phyloP scores from a whole-genome alignment of 2,329 filamentous ascomycete species.

The Aspergillus bombycis region DNA sequence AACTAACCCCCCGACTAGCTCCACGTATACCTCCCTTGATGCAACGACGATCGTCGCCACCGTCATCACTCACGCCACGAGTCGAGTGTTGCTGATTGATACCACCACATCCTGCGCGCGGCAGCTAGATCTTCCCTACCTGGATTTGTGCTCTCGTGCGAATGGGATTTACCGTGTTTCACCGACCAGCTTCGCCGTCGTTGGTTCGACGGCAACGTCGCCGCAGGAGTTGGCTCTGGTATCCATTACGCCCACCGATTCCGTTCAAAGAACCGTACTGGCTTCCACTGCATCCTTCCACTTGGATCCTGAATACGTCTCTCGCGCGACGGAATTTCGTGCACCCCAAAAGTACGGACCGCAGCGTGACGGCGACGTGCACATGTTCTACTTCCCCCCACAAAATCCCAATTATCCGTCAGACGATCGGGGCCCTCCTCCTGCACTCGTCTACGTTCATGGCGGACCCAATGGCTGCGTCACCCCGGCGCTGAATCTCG shows the following conservation, averaged over 20 bases:
- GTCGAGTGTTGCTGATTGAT: slow-evolving; percentile 24
- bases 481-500: slow-evolving; percentile 48
- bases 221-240: slow-evolving; percentile 26
- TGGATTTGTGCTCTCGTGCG: slow-evolving; percentile 13
- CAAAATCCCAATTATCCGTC: slow-evolving; percentile 50
- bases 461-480: slow-evolving; percentile 55
- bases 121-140: slow-evolving; percentile 23
- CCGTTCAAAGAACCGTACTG: neutral
- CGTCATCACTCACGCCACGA: slow-evolving; percentile 24
- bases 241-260: neutral
- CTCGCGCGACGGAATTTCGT: slow-evolving; percentile 39
- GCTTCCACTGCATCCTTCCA: neutral
- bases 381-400: slow-evolving; percentile 56
- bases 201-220: slow-evolving; percentile 23
- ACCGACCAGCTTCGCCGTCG: slow-evolving; percentile 21
- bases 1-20: slow-evolving; percentile 12
- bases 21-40: slow-evolving; percentile 25
- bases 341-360: slow-evolving; percentile 37
- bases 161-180: slow-evolving; percentile 23
- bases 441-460: slow-evolving; percentile 56
- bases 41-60: slow-evolving; percentile 24
- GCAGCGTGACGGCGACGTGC: slow-evolving; percentile 30
- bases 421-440: slow-evolving; percentile 31
- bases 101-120: slow-evolving; percentile 13
- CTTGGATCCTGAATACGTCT: slow-evolving; percentile 21